phyloP scores from a whole-genome alignment of 305 asterid species.

The Fraxinus ornus region DNA sequence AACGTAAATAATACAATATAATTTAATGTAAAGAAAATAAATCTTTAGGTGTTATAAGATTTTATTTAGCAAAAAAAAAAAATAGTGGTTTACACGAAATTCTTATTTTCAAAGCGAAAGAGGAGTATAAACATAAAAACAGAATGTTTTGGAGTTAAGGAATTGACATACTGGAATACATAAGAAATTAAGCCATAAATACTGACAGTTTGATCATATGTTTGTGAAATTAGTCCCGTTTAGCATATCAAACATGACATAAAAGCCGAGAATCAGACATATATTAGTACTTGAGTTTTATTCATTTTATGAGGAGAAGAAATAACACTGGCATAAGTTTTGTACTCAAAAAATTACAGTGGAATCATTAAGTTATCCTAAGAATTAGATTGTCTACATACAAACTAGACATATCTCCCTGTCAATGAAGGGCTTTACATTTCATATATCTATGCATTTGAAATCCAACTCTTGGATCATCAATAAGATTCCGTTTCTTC shows the following conservation, averaged over 20 bases:
- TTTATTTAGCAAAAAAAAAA: not conserved
- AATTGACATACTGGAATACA: not conserved
- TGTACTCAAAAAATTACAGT: not conserved
- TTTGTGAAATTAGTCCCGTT: not conserved
- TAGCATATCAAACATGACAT: not conserved
- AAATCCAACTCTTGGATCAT: constrained; percentile 25
- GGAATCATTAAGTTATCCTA: constrained; percentile 8
- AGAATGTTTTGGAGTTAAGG: not conserved
- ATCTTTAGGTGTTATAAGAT: not conserved
- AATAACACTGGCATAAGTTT: not conserved
- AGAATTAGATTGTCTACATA: constrained; percentile 26
- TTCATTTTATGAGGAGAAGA: not conserved
- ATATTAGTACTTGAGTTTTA: not conserved
- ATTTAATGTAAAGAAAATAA: not conserved
- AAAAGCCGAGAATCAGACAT: not conserved
- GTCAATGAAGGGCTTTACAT: not conserved
- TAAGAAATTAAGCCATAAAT: not conserved
- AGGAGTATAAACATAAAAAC: not conserved
- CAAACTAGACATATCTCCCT: constrained; percentile 6
- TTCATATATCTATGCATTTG: constrained; percentile 14
- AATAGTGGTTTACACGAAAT: not conserved
- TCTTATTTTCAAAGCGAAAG: not conserved
- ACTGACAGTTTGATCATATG: not conserved
- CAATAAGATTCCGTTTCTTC: constrained; percentile 2
- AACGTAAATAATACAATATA: not conserved